Evolutionary conservation across 1,284 basidiomycete species (phyloP), one percentile per base, ranked within the genome.

Genomic region (Moesziomyces sp.): DNA sequence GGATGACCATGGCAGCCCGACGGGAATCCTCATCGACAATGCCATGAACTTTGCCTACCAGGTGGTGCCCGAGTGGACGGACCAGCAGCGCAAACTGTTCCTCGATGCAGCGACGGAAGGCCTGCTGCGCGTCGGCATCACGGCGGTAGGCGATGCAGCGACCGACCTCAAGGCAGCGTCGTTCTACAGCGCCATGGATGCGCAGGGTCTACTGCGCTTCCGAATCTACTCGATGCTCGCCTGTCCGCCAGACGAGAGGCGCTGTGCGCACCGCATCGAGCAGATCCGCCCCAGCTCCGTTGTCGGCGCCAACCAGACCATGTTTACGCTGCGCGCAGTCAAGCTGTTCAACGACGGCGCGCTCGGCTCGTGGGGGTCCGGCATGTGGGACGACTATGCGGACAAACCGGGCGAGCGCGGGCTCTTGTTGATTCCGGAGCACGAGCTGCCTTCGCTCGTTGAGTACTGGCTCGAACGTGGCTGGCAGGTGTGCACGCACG

Each of bases 301-400:
- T 30, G 24, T 3, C 42, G 38, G 13, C 30, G 38, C 14, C 16
- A 42, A 13, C 8, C 16, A 42, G 2, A 23, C n/a, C 33, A 66
- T 56, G 54, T 69, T 74, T n/a, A 64, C 66, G 7, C 26, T 67
- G 43, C 72, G 80, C 2, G 75, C 81, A 48, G 88, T 96, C 76
- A 97, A 97, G 84, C 87, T 97, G 2, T 91, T 93, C 79, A 88
- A 89, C 0, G 92, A 94, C 75, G 92, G 91, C 19, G 94, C 95
- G 1, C 88, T 97, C 2, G 94, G 94, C 0, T 93, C 91, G 1
- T 93, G 92, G 88, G 94, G 94, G 4, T 93, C 94, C 0, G 94
- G 94, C 0, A 87, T 97, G 63, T 86, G 93, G 18, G 88, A 91
- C 44, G 92, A 93, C 14, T 97, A 97, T 81, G 30, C 58, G 21